phyloP scores from a whole-genome alignment of 768 basidiomycete genomes.

The Ephemerocybe angulata region DNA sequence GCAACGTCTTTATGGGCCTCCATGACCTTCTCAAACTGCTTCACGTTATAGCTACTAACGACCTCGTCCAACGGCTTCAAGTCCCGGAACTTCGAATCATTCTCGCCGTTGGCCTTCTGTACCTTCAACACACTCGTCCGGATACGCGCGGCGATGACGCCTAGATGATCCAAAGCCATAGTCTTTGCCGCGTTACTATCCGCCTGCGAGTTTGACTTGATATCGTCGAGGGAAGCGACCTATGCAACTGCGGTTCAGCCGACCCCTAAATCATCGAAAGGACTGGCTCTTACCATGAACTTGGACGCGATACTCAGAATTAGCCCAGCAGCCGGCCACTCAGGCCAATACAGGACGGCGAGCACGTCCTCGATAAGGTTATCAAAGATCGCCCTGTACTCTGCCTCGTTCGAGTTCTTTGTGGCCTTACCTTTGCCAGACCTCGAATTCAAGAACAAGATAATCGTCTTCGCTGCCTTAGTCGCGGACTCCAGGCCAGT shows the following conservation, averaged over 20 bases:
- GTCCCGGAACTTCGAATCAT: conserved; percentile 29
- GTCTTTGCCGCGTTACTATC: conserved; percentile 87
- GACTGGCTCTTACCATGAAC: conserved; percentile 60
- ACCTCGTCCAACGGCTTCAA: conserved; percentile 75
- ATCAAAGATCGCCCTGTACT: conserved; percentile 91
- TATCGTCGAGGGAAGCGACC: conserved; percentile 82
- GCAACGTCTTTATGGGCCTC: conserved; percentile 62
- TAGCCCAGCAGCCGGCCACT: conserved; percentile 92
- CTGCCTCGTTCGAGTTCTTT: conserved; percentile 90
- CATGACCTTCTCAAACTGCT: conserved; percentile 57
- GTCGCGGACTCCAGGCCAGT: conserved; percentile 77
- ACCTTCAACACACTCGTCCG: conserved; percentile 54
- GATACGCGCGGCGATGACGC: conserved; percentile 84
- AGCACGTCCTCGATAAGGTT: conserved; percentile 86
- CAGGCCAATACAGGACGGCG: conserved; percentile 87
- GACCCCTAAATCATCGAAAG: no score
- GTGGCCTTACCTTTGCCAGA: conserved; percentile 85
- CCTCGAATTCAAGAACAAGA: conserved; percentile 64
- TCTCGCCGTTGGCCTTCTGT: conserved; percentile 25
- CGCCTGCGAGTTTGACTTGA: conserved; percentile 57
- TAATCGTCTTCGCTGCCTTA: conserved; percentile 81
- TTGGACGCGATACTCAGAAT: conserved; percentile 77
- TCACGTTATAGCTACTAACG: conserved; percentile 44
- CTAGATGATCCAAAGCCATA: conserved; percentile 90
- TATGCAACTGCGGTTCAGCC: no score